Evolutionary conservation across 495 filamentous ascomycete species (phyloP), one percentile per base, ranked within the genome.

Genomic region (Oleoguttula mirabilis): DNA sequence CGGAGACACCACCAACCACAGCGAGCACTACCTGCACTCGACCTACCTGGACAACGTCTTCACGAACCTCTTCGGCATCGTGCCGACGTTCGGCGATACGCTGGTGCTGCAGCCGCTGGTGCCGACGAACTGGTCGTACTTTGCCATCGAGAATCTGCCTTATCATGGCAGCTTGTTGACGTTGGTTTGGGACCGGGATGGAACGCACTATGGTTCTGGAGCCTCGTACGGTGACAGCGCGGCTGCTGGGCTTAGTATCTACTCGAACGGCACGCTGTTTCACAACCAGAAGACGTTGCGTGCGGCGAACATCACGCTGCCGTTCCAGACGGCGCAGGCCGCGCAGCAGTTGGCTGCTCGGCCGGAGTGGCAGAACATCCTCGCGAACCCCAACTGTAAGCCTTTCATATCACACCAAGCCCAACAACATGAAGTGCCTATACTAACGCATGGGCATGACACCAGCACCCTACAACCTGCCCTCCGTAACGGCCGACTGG

Each of bases 41-140:
- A 69, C 66, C 5, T 60, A 64, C 41, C 58, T 64, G 14, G 66
- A 69, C 51, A 61, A 69, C 43, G 58, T 69, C 7, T 66, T 69
- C 44, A 66, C 66, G 15, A 61, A 65, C 12, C 51, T 69, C 7
- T 48, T 69, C 10, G 66, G 66, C 4, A 55, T 69, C 12, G 47
- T 64, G 20, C 64, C 60, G 11, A 58, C 51, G 6, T 48, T 55
- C 20, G 60, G 60, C 19, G 51, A 67, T 21, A 54, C 39, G 3
- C 44, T 69, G 25, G 39, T 55, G 7, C 58, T 69, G 21, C 58
- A 56, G 12, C 66, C 66, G 17, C 60, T 69, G 11, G 38, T 64
- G 17, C 66, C 66, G 3, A 36, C 28, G 3, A 61, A 62, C 27
- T 69, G 66, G 66, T 56, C 59, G 8, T 60, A 68, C 36, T 69